A percentile compares a stretch with the other conserved stretches of the same genome.
Conservation (phyloP, 495 filamentous ascomycete genomes). For the Lasiosphaeria ovina region DNA sequence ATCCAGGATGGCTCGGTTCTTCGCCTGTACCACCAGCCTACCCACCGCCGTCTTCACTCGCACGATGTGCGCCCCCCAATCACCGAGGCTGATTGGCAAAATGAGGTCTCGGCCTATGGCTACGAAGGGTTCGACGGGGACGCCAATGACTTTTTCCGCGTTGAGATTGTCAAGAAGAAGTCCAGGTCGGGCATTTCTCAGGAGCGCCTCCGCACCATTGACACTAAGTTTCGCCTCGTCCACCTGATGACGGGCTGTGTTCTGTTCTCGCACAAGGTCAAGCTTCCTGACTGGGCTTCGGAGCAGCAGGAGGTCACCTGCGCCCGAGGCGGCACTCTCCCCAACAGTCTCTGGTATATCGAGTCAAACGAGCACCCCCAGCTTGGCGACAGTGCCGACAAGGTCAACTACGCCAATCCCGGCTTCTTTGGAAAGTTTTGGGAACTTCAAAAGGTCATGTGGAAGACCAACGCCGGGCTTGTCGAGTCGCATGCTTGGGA, state of each 20-base stretch:
- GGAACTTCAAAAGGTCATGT: slow-evolving; percentile 99
- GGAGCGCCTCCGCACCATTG: slow-evolving; percentile 84
- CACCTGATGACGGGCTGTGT: slow-evolving; percentile 97
- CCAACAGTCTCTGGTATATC: slow-evolving; percentile 96
- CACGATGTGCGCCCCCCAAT: slow-evolving; percentile 97
- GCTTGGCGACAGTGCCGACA: slow-evolving; percentile 72
- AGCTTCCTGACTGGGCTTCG: slow-evolving; percentile 93
- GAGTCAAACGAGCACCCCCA: slow-evolving; percentile 83
- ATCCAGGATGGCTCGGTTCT: slow-evolving; percentile 79
- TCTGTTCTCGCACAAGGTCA: slow-evolving; percentile 97
- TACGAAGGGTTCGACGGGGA: slow-evolving; percentile 97
- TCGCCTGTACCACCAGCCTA: slow-evolving; percentile 77
- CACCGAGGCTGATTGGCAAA: slow-evolving; percentile 97
- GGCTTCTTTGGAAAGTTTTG: slow-evolving; percentile 98
- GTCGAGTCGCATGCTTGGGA: slow-evolving; percentile 98
- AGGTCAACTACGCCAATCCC: slow-evolving; percentile 91
- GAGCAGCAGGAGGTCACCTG: slow-evolving; percentile 99
- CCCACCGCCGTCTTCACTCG: slow-evolving; percentile 87
- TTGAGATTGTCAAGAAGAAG: slow-evolving; percentile 90
- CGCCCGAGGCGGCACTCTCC: slow-evolving; percentile 85
- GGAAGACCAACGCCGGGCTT: slow-evolving; percentile 94
- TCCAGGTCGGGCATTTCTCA: slow-evolving; percentile 79
- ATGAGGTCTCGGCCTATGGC: slow-evolving; percentile 95
- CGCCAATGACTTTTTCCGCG: slow-evolving; percentile 91
- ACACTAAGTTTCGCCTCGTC: slow-evolving; percentile 92